Percentiles rank a stretch among this genome's conserved stretches.
These are phyloP conservation scores for Psilocybe tampanensis DNA, from an alignment of 768 basidiomycete species.

Conservation along the genomic window DNA sequence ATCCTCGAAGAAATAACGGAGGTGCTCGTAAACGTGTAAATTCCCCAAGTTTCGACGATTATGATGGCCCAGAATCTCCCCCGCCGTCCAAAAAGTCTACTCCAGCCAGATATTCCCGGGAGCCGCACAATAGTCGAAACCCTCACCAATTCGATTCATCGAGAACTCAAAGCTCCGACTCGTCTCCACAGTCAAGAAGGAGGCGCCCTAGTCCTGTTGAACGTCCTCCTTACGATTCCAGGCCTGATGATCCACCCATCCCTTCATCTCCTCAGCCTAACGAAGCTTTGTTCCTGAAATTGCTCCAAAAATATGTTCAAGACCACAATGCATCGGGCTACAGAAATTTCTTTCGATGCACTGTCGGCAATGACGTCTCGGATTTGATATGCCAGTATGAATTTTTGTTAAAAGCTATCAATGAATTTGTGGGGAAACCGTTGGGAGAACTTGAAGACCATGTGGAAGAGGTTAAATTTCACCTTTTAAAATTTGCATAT, in stretches of 20 bases:
- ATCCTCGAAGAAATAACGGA: too few relatives aligned
- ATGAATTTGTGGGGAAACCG: constrained; percentile 43
- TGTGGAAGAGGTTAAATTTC: constrained; percentile 49
- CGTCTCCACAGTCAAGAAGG: neutral
- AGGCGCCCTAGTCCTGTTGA: neutral
- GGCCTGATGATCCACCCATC: neutral
- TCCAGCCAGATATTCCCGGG: constrained; percentile 15
- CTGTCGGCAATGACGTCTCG: constrained; percentile 35
- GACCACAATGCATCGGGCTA: constrained; percentile 41
- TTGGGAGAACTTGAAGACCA: constrained; percentile 38
- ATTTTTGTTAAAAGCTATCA: constrained; percentile 53
- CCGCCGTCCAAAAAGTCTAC: constrained; percentile 12
- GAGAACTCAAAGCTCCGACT: neutral
- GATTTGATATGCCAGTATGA: constrained; percentile 51
- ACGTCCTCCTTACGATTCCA: neutral
- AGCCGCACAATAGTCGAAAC: constrained; percentile 12
- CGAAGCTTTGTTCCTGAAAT: constrained; percentile 26
- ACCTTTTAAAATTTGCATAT: neutral
- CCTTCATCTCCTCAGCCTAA: constrained; percentile 4
- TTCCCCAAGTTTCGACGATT: constrained; percentile 29
- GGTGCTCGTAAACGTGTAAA: constrained; percentile 23
- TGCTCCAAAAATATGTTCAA: constrained; percentile 43
- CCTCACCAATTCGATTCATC: constrained; percentile 7
- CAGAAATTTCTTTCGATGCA: constrained; percentile 42
- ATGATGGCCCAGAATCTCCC: constrained; percentile 12